Percentiles rank a stretch among this genome's conserved stretches.
Conservation (phyloP, 805 yeast species). For the Monosporozyma solicola region DNA sequence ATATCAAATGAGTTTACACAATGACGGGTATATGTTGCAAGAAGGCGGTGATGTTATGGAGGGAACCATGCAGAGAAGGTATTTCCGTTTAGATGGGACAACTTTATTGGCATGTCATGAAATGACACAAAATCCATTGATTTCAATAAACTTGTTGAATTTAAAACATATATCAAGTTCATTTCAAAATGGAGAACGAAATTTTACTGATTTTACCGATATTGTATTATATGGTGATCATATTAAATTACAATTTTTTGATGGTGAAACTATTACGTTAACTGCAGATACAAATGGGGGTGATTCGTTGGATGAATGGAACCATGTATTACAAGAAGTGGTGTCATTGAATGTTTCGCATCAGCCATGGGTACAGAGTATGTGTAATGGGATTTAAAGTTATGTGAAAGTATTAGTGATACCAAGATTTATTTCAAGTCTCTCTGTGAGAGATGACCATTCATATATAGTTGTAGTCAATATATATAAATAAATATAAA, state of each 20-base stretch:
- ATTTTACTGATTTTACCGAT: slow-evolving; percentile 53
- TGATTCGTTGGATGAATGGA: slow-evolving; percentile 57
- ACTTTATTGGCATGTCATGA: slow-evolving; percentile 72
- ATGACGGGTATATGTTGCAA: slow-evolving; percentile 72
- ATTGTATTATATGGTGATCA: slow-evolving; percentile 53
- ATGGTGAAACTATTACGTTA: slow-evolving; percentile 76
- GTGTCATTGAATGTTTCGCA: slow-evolving; percentile 48
- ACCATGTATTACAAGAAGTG: slow-evolving; percentile 44
- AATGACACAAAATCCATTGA: slow-evolving; percentile 53
- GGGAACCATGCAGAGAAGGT: slow-evolving; percentile 47
- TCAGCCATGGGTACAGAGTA: slow-evolving; percentile 51
- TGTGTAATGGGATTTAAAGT: not conserved
- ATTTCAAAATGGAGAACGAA: slow-evolving; percentile 35
- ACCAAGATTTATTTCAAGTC: no score
- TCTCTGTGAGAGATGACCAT: not conserved
- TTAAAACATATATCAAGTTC: slow-evolving; percentile 38
- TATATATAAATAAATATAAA: no score
- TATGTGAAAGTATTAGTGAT: no score
- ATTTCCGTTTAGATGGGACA: slow-evolving; percentile 59
- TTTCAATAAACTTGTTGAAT: slow-evolving; percentile 66
- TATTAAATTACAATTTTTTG: slow-evolving; percentile 63
- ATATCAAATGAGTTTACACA: slow-evolving; percentile 27
- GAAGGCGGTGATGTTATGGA: slow-evolving; percentile 80
- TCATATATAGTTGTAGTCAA: no score
- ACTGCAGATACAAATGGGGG: slow-evolving; percentile 57